phyloP scores from a whole-genome alignment of 257 asterid genomes.

The Nicotiana otophora region DNA sequence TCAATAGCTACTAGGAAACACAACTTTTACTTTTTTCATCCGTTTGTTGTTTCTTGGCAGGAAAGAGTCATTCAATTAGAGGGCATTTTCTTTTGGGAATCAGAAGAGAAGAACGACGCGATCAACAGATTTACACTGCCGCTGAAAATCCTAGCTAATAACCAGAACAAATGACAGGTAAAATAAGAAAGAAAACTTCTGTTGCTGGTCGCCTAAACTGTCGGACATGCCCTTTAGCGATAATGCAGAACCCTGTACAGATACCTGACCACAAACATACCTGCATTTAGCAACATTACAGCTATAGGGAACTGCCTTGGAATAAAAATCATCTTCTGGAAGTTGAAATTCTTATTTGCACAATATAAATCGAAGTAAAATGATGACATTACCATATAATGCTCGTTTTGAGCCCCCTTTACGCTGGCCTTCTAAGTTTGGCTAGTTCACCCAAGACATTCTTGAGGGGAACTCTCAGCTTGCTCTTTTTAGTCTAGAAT shows the following conservation, averaged over 20 bases:
- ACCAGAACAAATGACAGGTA: neutral
- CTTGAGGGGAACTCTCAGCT: slow-evolving; percentile 53
- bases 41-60: neutral
- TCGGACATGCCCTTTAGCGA: neutral
- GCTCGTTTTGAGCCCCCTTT: neutral
- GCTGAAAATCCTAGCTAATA: neutral
- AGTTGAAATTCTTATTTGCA: neutral
- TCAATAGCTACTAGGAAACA: neutral
- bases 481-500: slow-evolving; percentile 48
- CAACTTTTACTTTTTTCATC: neutral
- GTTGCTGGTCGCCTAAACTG: neutral
- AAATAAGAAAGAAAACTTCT: neutral
- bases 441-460: slow-evolving; percentile 53
- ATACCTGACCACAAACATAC: neutral
- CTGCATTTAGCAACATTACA: neutral
- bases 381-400: neutral
- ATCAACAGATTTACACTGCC: neutral
- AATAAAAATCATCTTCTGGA: neutral
- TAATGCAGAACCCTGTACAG: neutral
- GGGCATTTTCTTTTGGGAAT: neutral
- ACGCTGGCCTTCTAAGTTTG: slow-evolving; percentile 30
- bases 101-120: neutral
- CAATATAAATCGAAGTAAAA: neutral
- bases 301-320: neutral
- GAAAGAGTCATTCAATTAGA: neutral